phyloP scores from a whole-genome alignment of 1,284 basidiomycete species.

The Tilletia caries region DNA sequence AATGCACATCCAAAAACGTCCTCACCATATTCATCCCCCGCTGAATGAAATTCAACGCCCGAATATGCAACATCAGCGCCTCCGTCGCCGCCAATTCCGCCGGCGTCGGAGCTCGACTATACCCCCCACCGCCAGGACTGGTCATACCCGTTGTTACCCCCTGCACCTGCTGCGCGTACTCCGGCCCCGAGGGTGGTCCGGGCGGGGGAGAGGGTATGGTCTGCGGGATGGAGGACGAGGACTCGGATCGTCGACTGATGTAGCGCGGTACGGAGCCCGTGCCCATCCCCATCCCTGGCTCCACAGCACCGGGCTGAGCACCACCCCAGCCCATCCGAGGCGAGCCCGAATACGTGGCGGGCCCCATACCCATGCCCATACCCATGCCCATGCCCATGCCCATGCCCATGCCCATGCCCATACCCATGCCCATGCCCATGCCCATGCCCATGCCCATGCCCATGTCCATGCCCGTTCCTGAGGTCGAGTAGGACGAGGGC shows the following conservation, averaged over 20 bases:
- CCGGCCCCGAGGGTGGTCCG: not conserved
- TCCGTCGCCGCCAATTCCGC: constrained; percentile 60
- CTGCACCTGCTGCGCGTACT: not conserved
- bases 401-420: too few relatives aligned
- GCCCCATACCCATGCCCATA: too few relatives aligned
- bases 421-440: too few relatives aligned
- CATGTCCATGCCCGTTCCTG: too few relatives aligned
- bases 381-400: not conserved
- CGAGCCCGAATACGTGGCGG: not conserved
- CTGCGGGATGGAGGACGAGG: constrained; percentile 30
- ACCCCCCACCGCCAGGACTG: too few relatives aligned
- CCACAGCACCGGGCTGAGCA: not conserved
- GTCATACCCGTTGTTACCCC: constrained; percentile 16
- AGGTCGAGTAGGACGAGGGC: not conserved
- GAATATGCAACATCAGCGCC: constrained; percentile 86
- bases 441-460: too few relatives aligned
- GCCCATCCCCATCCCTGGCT: not conserved
- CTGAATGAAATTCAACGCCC: constrained; percentile 85
- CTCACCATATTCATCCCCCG: constrained; percentile 76
- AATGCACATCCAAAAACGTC: constrained; percentile 2
- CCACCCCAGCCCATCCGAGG: not conserved
- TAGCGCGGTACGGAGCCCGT: not conserved
- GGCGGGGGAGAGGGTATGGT: constrained; percentile 15
- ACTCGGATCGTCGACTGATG: constrained; percentile 13
- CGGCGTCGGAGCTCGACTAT: not conserved